Evolutionary conservation across 805 yeast genomes (phyloP), one percentile per base, ranked within the genome.

Genomic region (Suhomyces sp.): DNA sequence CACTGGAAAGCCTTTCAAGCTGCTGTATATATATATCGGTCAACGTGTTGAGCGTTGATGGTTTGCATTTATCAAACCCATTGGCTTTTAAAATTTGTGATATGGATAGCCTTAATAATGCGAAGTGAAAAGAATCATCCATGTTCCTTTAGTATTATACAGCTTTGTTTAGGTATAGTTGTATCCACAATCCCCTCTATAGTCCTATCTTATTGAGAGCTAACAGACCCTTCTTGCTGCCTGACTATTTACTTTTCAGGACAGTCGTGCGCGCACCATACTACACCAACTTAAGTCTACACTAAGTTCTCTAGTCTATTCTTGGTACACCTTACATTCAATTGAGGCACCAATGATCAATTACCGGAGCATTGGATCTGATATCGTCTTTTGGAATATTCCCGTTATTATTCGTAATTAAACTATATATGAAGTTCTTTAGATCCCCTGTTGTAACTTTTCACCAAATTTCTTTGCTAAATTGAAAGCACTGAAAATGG

Each of bases 1-100:
- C 82, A 10, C 68, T 57, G 1, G 84, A 67, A 19, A 93, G 62
- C 15, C 84, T 68, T 46, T 73, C 72, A 43, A 93, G 67, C 63
- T 84, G 86, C 52, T 86, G 78, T 15, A 87, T 71, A 63, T 86
- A 83, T 1, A 93, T 62, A 61, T 91, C 97, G 0, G 96, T 85
- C n/a, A 91, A 58, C 2, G 84, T 78, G 61, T 90, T 92, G 8
- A 93, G 73, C 1, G 87, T 80, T 6, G 82, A 75, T 6, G 93
- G 88, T 48, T 84, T 77, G 56, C 92, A 84, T 59, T 84, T 79
- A 55, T 89, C 97, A 61, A 91, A 89, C 0, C 99, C 99, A 27
- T 84, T 81, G 0, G 94, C 83, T 55, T 89, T 83, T 48, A 93
- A 76, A 4, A 86, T 72, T 68, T 86, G 85, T 1, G 80, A 76